Evolutionary conservation across 768 basidiomycete species (phyloP).

Genomic region (Clathrus columnatus): DNA sequence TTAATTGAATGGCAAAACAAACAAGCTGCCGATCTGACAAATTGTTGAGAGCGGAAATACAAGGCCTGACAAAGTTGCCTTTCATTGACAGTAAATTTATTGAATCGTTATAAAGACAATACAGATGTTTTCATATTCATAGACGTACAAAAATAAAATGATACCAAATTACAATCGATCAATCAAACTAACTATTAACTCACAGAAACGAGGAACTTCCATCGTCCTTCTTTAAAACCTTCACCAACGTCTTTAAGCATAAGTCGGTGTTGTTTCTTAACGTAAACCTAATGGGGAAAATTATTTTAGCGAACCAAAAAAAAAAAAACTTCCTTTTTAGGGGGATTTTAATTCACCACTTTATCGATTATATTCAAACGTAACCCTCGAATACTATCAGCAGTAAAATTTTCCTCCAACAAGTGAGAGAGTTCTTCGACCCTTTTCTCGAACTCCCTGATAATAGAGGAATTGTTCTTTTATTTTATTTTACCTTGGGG

Average conservation of each 20-base stretch:
- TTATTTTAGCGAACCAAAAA: not conserved
- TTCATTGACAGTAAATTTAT: too few species aligned
- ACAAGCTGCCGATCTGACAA: too few species aligned
- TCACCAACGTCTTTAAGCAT: slow-evolving; percentile 10
- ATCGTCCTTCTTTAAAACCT: slow-evolving; percentile 12
- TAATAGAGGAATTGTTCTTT: not conserved
- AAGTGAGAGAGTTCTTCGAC: slow-evolving; percentile 14
- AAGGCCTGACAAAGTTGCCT: too few species aligned
- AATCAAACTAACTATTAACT: not conserved
- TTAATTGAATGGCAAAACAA: too few species aligned
- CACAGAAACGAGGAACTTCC: slow-evolving; percentile 12
- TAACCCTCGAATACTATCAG: slow-evolving; percentile 2
- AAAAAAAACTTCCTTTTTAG: not conserved
- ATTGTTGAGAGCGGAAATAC: too few species aligned
- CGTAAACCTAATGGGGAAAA: slow-evolving; percentile 13
- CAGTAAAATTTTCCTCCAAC: slow-evolving; percentile 11
- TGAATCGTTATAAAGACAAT: too few species aligned
- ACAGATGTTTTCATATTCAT: too few species aligned
- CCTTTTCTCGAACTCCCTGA: slow-evolving; percentile 13
- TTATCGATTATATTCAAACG: slow-evolving; percentile 13
- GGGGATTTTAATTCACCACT: slow-evolving; percentile 9
- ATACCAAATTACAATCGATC: not conserved
- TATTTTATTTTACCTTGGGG: not conserved
- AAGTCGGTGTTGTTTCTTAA: slow-evolving; percentile 12
- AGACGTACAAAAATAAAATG: too few species aligned